Evolutionary conservation across 192 early-diverging fungal genomes (phyloP), one percentile per base, ranked within the genome.

Genomic region (Paraglomus brasilianum): DNA sequence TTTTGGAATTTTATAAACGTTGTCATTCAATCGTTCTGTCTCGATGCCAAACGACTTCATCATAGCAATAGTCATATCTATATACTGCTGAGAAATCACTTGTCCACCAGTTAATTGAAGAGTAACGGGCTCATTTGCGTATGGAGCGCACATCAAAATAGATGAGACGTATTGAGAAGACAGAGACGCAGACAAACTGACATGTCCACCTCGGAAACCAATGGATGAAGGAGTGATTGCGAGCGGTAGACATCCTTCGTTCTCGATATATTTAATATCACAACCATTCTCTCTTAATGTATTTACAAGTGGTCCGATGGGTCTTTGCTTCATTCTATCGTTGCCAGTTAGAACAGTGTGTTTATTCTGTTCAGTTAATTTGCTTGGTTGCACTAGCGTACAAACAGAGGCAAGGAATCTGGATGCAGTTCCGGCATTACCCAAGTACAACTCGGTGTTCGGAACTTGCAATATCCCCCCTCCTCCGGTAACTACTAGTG

Each of bases 31-130:
- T 19, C 90, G 84, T 70, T 89, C 79, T 52, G 95, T 93, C 6
- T 78, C 59, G 63, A 92, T 84, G 46, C 97, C 97, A 74, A 99
- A 99, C 19, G 90, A 88, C 61, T 83, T 84, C 96, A 98, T 98
- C 96, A 98, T 98, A 40, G 92, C 87, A 50, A 96, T 89, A 5
- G 97, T 99, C 97, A 99, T 98, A 78, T 99, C 95, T 71, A 99
- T 99, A 81, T 99, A 99, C 9, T 92, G 94, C 75, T 96, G 93
- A 43, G 93, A 95, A 55, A 99, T 93, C 38, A 99, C 95, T 66
- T 94, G 87, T 44, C 93, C 95, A 56, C 95, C 95, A 17, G 88
- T 87, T 22, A 99, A 81, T 57, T 86, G 89, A 45, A 99, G 80
- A 13, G 85, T 86, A 13, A 98, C 91, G 0, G 89, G 82, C 45